Percentiles rank a stretch among this genome's conserved stretches.
Evolutionary conservation across 176 grass and related monocot species (phyloP).

Genomic region (Eragrostis nindensis): DNA sequence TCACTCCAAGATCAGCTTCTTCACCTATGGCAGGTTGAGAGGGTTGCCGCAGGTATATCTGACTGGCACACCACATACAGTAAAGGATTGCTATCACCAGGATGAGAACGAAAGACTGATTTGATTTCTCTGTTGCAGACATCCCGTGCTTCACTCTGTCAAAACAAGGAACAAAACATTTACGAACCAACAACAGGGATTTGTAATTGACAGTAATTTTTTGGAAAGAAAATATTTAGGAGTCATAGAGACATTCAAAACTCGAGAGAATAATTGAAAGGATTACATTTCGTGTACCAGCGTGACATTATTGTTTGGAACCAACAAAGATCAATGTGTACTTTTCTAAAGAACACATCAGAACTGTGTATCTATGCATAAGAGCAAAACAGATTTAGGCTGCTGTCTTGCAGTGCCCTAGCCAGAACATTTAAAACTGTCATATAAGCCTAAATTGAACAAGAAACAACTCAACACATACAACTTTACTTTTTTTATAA

Average conservation of each 20-base stretch:
- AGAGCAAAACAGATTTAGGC: neutral
- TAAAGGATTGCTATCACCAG: slow-evolving; percentile 65
- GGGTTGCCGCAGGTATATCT: slow-evolving; percentile 82
- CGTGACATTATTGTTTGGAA: neutral
- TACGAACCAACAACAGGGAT: neutral
- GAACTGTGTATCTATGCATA: neutral
- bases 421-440: neutral
- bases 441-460: neutral
- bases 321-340: neutral
- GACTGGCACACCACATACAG: slow-evolving; percentile 80
- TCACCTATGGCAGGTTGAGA: slow-evolving; percentile 82
- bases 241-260: neutral
- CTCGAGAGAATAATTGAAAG: slow-evolving; percentile 7
- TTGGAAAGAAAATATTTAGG: neutral
- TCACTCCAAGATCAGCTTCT: slow-evolving; percentile 96
- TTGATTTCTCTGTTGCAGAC: slow-evolving; percentile 66
- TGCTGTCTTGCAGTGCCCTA: neutral
- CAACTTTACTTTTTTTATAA: neutral
- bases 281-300: neutral
- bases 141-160: slow-evolving; percentile 62
- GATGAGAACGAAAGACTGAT: slow-evolving; percentile 70
- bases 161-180: slow-evolving; percentile 31
- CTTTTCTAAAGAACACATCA: neutral
- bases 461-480: neutral
- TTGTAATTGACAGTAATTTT: neutral